Conservation (phyloP, 768 basidiomycete genomes). For the Brasilioporus rufonigricans region DNA sequence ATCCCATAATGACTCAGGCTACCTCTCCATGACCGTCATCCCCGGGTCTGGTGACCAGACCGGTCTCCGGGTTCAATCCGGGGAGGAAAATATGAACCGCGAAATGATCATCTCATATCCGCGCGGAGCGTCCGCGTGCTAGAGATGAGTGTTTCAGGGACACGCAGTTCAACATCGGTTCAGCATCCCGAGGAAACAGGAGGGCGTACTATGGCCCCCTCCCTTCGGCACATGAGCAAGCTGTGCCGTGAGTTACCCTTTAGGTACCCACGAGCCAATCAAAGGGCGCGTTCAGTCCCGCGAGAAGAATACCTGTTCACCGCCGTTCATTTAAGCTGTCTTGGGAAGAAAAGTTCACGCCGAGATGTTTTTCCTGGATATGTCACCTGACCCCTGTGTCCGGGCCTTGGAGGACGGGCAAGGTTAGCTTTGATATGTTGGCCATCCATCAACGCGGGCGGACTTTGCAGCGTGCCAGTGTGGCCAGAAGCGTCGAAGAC, state of each 20-base stretch:
- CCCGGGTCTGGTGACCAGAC: neutral
- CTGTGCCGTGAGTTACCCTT: neutral
- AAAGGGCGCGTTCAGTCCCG: neutral
- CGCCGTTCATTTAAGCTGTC: neutral
- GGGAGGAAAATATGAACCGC: neutral
- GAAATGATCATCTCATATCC: neutral
- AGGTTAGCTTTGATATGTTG: slow-evolving; percentile 11
- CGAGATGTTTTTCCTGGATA: neutral
- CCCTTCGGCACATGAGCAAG: too few relatives aligned
- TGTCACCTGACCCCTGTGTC: slow-evolving; percentile 1
- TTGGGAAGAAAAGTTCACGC: neutral
- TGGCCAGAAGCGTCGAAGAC: neutral
- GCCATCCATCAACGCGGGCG: slow-evolving; percentile 8
- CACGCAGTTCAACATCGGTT: neutral
- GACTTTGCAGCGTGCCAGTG: slow-evolving; percentile 11
- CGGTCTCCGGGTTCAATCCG: neutral
- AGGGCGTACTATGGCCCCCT: neutral
- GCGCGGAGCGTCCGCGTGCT: neutral
- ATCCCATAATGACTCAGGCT: neutral
- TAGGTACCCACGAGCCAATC: neutral
- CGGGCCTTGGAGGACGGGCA: neutral
- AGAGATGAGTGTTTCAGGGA: neutral
- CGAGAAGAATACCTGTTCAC: neutral
- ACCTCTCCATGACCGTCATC: neutral
- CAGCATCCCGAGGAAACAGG: neutral